A percentile compares a stretch with the other conserved stretches of the same genome.
These are phyloP conservation scores for Luffa aegyptiaca DNA, from an alignment of 306 rosid genomes.

Conservation along the genomic window DNA sequence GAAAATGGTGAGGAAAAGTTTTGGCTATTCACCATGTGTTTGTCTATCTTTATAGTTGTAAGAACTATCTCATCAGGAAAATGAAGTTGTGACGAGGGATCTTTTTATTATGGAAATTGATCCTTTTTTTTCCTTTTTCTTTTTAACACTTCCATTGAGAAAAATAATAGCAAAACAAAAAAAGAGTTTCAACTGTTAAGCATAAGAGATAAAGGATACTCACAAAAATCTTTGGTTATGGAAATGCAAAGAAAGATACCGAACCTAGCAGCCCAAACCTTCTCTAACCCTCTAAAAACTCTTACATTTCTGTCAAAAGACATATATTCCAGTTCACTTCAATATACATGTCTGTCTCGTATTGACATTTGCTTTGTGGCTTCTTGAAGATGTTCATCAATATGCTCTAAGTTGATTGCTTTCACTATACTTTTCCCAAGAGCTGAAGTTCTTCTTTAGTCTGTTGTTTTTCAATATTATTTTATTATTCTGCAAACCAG, in stretches of 20 bases:
- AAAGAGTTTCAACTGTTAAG: no score
- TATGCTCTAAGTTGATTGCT: neutral
- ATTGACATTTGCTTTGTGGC: neutral
- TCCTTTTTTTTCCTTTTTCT: no score
- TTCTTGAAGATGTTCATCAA: neutral
- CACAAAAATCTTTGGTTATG: neutral
- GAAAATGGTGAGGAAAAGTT: no score
- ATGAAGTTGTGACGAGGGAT: no score
- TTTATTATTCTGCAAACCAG: constrained; percentile 27
- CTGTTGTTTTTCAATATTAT: neutral
- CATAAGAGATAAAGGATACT: no score
- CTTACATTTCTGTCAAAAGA: neutral
- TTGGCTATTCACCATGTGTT: no score
- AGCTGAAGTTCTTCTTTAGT: neutral
- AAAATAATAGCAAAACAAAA: no score
- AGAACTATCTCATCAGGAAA: no score
- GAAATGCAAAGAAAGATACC: neutral
- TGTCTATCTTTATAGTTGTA: no score
- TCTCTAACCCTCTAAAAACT: neutral
- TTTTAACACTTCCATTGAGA: no score
- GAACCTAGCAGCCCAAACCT: neutral
- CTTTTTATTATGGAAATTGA: no score
- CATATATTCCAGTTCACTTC: neutral
- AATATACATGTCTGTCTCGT: neutral
- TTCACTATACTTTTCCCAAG: neutral